A percentile compares a stretch with the other conserved stretches of the same genome.
Evolutionary conservation across 192 early-diverging fungal genomes (phyloP).

Genomic region (Geranomyces variabilis): DNA sequence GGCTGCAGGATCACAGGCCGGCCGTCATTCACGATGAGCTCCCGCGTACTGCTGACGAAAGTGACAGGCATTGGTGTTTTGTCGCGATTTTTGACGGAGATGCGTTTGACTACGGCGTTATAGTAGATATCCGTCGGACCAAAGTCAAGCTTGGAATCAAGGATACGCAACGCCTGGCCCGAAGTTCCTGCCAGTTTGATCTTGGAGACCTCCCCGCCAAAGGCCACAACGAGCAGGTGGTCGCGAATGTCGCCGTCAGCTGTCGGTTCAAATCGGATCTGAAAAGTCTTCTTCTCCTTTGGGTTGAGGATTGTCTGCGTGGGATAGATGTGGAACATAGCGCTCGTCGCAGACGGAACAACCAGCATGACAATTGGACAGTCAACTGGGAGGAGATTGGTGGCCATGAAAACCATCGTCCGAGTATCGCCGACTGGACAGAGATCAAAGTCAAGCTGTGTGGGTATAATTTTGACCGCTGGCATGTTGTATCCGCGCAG

Average conservation of each 20-base stretch:
- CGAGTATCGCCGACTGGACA: constrained; percentile 49
- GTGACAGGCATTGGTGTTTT: constrained; percentile 35
- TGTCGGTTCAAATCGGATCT: constrained; percentile 45
- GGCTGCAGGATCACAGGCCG: constrained; percentile 43
- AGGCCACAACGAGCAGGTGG: constrained; percentile 42
- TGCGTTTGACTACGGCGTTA: constrained; percentile 34
- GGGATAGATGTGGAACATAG: constrained; percentile 40
- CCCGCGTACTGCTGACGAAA: constrained; percentile 41
- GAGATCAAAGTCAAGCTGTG: constrained; percentile 47
- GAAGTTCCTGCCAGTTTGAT: constrained; percentile 26
- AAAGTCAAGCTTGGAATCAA: constrained; percentile 56
- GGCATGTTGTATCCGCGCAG: constrained; percentile 54
- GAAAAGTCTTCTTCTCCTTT: constrained; percentile 47
- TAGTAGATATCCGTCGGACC: constrained; percentile 61
- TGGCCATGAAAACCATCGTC: constrained; percentile 34
- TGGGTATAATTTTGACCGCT: constrained; percentile 43
- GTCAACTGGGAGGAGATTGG: constrained; percentile 49
- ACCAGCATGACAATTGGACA: constrained; percentile 48
- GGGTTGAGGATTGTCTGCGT: constrained; percentile 46
- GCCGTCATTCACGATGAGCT: constrained; percentile 48
- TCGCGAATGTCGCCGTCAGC: constrained; percentile 33
- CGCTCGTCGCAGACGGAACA: constrained; percentile 16
- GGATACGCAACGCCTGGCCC: constrained; percentile 38
- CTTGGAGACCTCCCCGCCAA: constrained; percentile 49
- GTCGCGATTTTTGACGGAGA: constrained; percentile 44